Conservation (phyloP, 129 eudicot species). For the Flaveria trinervia region DNA sequence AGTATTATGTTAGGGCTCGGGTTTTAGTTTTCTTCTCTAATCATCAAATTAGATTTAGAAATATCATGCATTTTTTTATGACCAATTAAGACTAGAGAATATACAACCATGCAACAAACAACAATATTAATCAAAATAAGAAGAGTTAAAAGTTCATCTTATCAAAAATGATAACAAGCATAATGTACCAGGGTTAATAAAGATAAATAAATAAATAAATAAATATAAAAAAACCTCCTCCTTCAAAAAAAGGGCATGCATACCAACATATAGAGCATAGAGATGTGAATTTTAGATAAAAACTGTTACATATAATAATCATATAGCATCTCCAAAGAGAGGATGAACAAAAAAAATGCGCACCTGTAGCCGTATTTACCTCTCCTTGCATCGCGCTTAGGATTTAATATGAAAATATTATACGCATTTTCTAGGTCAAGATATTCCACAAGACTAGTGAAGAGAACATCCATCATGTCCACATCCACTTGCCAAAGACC, state of each 20-base stretch:
- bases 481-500: constrained; percentile 96
- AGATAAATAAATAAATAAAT: too few relatives aligned
- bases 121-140: background rate
- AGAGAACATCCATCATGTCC: constrained; percentile 81
- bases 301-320: background rate
- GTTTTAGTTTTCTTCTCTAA: background rate
- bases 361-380: constrained; percentile 88
- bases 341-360: constrained; percentile 21
- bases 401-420: constrained; percentile 81
- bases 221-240: background rate
- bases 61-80: background rate
- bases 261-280: background rate
- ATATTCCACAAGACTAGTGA: constrained; percentile 84
- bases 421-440: constrained; percentile 78
- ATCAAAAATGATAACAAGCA: background rate
- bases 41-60: background rate
- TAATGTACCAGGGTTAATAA: background rate
- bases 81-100: background rate
- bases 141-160: background rate
- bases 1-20: background rate
- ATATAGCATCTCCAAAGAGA: constrained; percentile 17
- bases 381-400: constrained; percentile 63
- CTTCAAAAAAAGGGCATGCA: background rate
- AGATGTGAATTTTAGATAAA: constrained; percentile 5
- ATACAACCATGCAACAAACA: background rate